Evolutionary conservation across 495 filamentous ascomycete genomes (phyloP), one percentile per base, ranked within the genome.

Genomic region (Tuber borchii): DNA sequence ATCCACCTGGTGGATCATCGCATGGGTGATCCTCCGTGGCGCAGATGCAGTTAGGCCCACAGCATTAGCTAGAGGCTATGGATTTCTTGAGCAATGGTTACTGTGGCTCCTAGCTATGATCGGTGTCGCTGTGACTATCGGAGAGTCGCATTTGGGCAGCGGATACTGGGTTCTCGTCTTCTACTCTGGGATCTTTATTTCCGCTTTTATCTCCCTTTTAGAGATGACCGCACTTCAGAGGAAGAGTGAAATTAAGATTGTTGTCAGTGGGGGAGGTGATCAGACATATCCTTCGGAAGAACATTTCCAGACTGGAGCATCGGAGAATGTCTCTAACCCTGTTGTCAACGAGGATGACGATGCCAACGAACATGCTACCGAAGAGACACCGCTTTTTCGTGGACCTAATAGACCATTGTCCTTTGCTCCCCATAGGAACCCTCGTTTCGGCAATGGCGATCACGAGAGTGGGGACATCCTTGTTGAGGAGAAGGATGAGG

Each of bases 161-260:
- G 91, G 91, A 22, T 99, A 99, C 81, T 90, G 93, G 76, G 88
- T 95, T 73, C 88, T 96, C 46, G 91, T 97, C 79, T 90, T 93
- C 80, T 92, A 94, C 78, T 87, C 90, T 0, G 90, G 90, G 2
- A 85, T 90, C 5, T 97, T 94, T 82, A 82, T 95, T 44, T 89
- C 93, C 51, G 89, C 89, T 4, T 88, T 90, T 83, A 89, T 95
- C 75, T 86, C 89, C 4, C 88, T 95, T 68, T 85, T 91, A 74
- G 95, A 99, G 83, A 84, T 97, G 6, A 95, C 95, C 78, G 88
- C 89, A 19, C 84, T 97, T 45, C 93, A 91, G 22, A 43, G n/a
- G 42, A 79, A 75, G 48, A 44, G 22, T 42, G 69, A 72, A n/a
- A 31, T 26, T 22, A 70, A 48, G 69, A 20, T 43, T 45, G 39